A percentile compares a stretch with the other conserved stretches of the same genome.
These are phyloP conservation scores for Phytophthora pini DNA, from an alignment of 352 stramenopile genomes.

Conservation along the genomic window DNA sequence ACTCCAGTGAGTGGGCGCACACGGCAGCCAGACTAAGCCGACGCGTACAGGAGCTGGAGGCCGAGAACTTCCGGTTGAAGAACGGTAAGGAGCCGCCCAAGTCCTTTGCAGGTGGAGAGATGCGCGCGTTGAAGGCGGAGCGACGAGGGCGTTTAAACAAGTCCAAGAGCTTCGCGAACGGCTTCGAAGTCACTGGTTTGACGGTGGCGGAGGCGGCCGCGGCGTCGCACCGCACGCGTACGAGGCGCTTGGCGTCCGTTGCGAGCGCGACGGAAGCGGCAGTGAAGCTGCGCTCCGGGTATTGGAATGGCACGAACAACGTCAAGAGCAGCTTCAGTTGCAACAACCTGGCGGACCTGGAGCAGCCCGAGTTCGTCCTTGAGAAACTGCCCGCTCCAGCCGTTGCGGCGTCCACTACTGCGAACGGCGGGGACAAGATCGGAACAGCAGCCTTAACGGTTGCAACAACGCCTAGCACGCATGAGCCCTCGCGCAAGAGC, in stretches of 20 bases:
- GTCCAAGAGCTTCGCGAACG: constrained; percentile 64
- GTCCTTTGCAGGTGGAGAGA: constrained; percentile 50
- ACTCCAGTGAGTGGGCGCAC: constrained; percentile 57
- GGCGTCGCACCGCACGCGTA: constrained; percentile 67
- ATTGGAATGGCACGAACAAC: constrained; percentile 76
- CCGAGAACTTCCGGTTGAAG: constrained; percentile 68
- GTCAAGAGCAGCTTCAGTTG: constrained; percentile 85
- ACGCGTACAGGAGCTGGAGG: constrained; percentile 71
- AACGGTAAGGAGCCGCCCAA: constrained; percentile 37
- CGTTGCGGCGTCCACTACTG: constrained; percentile 21
- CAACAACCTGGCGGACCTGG: constrained; percentile 80
- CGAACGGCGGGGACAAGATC: constrained; percentile 55
- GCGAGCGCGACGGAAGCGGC: constrained; percentile 28
- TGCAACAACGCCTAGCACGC: constrained; percentile 34
- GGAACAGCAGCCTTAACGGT: constrained; percentile 27
- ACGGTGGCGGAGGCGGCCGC: constrained; percentile 72
- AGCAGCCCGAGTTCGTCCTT: constrained; percentile 52
- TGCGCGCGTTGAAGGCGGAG: constrained; percentile 16
- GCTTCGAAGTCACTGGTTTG: constrained; percentile 57
- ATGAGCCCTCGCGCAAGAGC: constrained; percentile 50
- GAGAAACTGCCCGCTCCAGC: constrained; percentile 33
- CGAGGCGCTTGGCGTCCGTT: constrained; percentile 42
- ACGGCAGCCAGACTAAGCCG: constrained; percentile 58
- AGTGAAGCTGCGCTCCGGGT: constrained; percentile 59
- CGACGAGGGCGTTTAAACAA: constrained; percentile 44